Conservation (phyloP, 1,284 basidiomycete genomes). For the Pholiota adiposa region DNA sequence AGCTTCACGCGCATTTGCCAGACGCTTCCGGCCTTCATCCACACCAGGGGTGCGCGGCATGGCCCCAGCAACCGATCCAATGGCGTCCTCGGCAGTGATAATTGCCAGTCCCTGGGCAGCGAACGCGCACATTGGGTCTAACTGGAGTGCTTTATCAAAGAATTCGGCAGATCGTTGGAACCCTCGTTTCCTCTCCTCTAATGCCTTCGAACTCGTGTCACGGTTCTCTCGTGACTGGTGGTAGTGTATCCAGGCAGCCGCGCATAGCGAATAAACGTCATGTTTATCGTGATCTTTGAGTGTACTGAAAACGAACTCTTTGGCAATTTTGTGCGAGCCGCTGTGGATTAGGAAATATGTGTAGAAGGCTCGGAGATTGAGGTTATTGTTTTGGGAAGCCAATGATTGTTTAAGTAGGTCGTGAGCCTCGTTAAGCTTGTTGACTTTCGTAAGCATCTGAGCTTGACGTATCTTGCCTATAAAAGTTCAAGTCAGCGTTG, state of each 20-base stretch:
- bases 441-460: constrained; percentile 70
- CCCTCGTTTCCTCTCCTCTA: constrained; percentile 75
- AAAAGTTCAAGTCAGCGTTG: constrained; percentile 3
- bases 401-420: constrained; percentile 87
- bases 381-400: constrained; percentile 67
- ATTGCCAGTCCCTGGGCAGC: constrained; percentile 95
- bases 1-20: constrained; percentile 81
- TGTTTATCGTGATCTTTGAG: constrained; percentile 83
- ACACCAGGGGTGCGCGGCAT: constrained; percentile 45
- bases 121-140: constrained; percentile 84
- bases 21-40: constrained; percentile 68
- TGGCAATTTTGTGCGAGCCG: constrained; percentile 71
- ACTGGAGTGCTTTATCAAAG: constrained; percentile 85
- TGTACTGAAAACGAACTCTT: constrained; percentile 85
- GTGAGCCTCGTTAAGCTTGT: constrained; percentile 81
- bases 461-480: constrained; percentile 90
- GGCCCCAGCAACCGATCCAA: constrained; percentile 67
- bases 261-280: constrained; percentile 91
- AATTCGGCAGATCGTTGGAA: constrained; percentile 87
- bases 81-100: constrained; percentile 86
- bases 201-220: constrained; percentile 56
- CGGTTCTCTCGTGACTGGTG: constrained; percentile 81
- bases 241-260: constrained; percentile 85
- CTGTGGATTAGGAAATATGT: constrained; percentile 86
- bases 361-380: constrained; percentile 87